Conservation (phyloP, 2,329 filamentous ascomycete species). For the Pseudomassariella vexata region DNA sequence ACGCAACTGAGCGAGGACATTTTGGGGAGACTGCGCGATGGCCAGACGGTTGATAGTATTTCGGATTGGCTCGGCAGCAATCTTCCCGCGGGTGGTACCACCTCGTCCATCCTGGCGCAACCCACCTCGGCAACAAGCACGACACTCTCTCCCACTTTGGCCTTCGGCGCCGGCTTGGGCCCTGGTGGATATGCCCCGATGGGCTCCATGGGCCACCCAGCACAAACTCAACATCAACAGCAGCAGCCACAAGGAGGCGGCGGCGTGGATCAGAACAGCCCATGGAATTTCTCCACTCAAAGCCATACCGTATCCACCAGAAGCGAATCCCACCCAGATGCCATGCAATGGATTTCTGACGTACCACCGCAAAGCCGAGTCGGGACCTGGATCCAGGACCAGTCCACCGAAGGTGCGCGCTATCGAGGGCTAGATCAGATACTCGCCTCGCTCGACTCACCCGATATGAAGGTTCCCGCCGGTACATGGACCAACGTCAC, state of each 20-base stretch:
- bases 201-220: conserved; percentile 24
- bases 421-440: conserved; percentile 41
- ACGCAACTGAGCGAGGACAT: conserved; percentile 50
- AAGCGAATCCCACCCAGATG: conserved; percentile 41
- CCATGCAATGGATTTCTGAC: conserved; percentile 40
- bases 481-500: conserved; percentile 58
- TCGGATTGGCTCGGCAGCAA: conserved; percentile 44
- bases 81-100: conserved; percentile 23
- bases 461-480: conserved; percentile 35
- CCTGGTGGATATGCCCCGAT: conserved; percentile 20
- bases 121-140: conserved; percentile 16
- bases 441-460: conserved; percentile 37
- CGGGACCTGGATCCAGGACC: conserved; percentile 44
- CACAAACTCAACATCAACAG: conserved; percentile 22
- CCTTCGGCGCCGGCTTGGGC: conserved; percentile 13
- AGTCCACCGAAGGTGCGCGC: conserved; percentile 23
- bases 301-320: conserved; percentile 40
- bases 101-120: conserved; percentile 15
- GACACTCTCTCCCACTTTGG: conserved; percentile 21
- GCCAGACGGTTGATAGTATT: conserved; percentile 49
- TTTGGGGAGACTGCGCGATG: conserved; percentile 44
- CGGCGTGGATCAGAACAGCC: conserved; percentile 39
- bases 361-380: conserved; percentile 38
- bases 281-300: conserved; percentile 42
- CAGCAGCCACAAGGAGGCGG: conserved; percentile 18